Evolutionary conservation across 345 rosid genomes (phyloP).

Genomic region (Arabidopsis arenosa): DNA sequence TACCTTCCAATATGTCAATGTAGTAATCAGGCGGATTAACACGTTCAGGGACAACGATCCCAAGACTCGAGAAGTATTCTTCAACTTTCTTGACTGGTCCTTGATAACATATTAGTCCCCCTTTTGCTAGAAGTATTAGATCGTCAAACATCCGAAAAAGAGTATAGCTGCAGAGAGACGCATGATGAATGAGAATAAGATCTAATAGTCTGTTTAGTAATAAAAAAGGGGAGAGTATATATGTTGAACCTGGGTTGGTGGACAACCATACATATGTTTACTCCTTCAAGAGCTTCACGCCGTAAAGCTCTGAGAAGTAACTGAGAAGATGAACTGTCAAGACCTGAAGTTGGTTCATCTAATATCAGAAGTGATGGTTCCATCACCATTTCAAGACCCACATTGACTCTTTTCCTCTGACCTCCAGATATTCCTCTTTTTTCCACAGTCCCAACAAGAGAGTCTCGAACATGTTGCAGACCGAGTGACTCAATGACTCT

Average conservation of each 20-base stretch:
- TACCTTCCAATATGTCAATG: conserved; percentile 95
- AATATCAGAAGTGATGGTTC: conserved; percentile 98
- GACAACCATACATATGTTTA: conserved; percentile 91
- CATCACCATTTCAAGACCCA: conserved; percentile 99
- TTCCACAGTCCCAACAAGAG: conserved; percentile 95
- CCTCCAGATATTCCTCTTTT: conserved; percentile 99
- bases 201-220: neutral
- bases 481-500: conserved; percentile 93
- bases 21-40: conserved; percentile 97
- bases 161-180: conserved; percentile 66
- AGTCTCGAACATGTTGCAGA: conserved; percentile 81
- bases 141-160: conserved; percentile 96
- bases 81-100: conserved; percentile 97
- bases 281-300: conserved; percentile 99
- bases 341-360: conserved; percentile 98
- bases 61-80: conserved; percentile 81
- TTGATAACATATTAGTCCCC: conserved; percentile 88
- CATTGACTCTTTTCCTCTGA: conserved; percentile 97
- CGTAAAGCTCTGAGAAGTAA: conserved; percentile 92
- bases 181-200: conserved; percentile 17
- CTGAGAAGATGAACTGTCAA: conserved; percentile 98
- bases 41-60: conserved; percentile 87
- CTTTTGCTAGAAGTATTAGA: conserved; percentile 92
- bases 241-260: conserved; percentile 91
- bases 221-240: conserved; percentile 12